Percentiles rank a stretch among this genome's conserved stretches.
phyloP scores from a whole-genome alignment of 1,284 basidiomycete species.

The Abortiporus biennis region DNA sequence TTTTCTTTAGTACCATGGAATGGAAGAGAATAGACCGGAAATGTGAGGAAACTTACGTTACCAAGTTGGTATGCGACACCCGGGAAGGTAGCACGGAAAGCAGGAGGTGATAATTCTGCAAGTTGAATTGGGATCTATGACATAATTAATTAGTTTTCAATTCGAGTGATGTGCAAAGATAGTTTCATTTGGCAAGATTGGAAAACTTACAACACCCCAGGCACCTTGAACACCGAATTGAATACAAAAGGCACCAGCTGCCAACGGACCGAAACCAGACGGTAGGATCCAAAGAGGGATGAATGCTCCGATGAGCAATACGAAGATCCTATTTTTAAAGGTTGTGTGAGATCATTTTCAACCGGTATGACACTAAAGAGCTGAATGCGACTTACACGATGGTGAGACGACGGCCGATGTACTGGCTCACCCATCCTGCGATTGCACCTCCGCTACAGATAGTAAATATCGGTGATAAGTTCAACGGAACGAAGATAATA shows the following conservation, averaged over 20 bases:
- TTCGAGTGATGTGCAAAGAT: no score
- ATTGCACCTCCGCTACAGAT: slow-evolving; percentile 62
- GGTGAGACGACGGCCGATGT: slow-evolving; percentile 82
- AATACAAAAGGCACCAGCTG: slow-evolving; percentile 80
- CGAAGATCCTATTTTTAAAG: slow-evolving; percentile 38
- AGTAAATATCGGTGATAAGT: slow-evolving; percentile 17
- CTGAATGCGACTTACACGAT: slow-evolving; percentile 52
- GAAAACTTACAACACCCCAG: slow-evolving; percentile 61
- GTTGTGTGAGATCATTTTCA: not conserved
- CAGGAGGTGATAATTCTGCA: slow-evolving; percentile 87
- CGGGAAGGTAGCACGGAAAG: slow-evolving; percentile 90
- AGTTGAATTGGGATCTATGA: slow-evolving; percentile 83
- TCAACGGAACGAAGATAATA: not conserved
- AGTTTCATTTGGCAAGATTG: no score
- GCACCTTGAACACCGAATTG: slow-evolving; percentile 85
- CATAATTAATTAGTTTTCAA: no score
- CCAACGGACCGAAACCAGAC: slow-evolving; percentile 51
- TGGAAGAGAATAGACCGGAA: not conserved
- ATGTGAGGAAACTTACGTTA: slow-evolving; percentile 45
- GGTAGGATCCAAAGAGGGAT: slow-evolving; percentile 88
- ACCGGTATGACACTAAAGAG: slow-evolving; percentile 5
- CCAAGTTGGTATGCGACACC: slow-evolving; percentile 89
- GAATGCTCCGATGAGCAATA: slow-evolving; percentile 57
- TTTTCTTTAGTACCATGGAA: slow-evolving; percentile 1
- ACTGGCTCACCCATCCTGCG: slow-evolving; percentile 79